Evolutionary conservation across 2,329 filamentous ascomycete species (phyloP).

Genomic region (Furcasterigmium sp.): DNA sequence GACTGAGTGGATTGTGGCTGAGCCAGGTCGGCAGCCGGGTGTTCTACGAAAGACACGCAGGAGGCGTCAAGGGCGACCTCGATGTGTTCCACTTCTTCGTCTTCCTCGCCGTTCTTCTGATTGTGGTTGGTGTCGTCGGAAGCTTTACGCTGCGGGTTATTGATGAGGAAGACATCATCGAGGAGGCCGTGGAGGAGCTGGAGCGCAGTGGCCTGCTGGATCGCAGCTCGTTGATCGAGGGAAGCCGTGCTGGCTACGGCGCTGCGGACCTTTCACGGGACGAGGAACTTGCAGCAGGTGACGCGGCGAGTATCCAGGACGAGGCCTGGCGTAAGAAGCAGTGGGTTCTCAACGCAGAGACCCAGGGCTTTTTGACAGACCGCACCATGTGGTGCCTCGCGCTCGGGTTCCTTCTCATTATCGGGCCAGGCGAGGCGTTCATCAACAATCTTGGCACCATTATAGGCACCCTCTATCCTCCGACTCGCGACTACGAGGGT

Average conservation of each 20-base stretch:
- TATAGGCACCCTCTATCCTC: conserved; percentile 75
- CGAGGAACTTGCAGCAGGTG: conserved; percentile 27
- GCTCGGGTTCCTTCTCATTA: conserved; percentile 84
- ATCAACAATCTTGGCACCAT: conserved; percentile 97
- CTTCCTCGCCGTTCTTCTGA: conserved; percentile 71
- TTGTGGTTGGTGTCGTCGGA: conserved; percentile 67
- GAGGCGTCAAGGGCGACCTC: conserved; percentile 59
- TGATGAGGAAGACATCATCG: conserved; percentile 81
- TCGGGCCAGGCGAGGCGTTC: conserved; percentile 94
- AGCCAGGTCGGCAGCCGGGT: conserved; percentile 80
- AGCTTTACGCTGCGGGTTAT: conserved; percentile 71
- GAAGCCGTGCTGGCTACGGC: conserved; percentile 53
- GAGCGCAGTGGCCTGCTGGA: conserved; percentile 81
- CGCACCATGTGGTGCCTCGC: conserved; percentile 96
- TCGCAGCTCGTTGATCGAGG: conserved; percentile 65
- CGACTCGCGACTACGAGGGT: conserved; percentile 35
- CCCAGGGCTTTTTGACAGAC: conserved; percentile 76
- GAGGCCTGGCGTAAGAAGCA: conserved; percentile 69
- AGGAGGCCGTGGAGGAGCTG: conserved; percentile 84
- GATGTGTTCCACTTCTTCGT: conserved; percentile 84
- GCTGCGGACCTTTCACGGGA: conserved; percentile 13
- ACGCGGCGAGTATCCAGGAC: conserved; percentile 14
- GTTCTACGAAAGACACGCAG: conserved; percentile 62
- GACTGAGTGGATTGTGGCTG: conserved; percentile 92
- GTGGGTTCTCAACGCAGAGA: conserved; percentile 89